Evolutionary conservation across 2,329 filamentous ascomycete genomes (phyloP).

Genomic region (Coniella vitis): DNA sequence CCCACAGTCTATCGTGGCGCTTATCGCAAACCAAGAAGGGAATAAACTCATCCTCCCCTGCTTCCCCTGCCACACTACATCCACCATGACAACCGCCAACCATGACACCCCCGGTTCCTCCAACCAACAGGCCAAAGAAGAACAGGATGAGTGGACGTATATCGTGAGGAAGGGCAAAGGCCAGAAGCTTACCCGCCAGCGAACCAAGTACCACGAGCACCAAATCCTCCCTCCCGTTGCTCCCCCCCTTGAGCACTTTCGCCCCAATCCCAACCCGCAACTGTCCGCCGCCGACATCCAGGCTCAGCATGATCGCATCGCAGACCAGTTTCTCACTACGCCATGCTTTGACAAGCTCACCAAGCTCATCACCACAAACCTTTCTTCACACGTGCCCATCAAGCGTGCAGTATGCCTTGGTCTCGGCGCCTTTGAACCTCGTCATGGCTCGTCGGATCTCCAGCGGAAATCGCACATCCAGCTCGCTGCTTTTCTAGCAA

Average conservation of each 20-base stretch:
- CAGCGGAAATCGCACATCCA: constrained; percentile 44
- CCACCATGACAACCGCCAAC: neutral
- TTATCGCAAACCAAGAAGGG: neutral
- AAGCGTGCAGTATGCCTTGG: constrained; percentile 47
- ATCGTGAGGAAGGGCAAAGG: constrained; percentile 12
- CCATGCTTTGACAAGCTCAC: constrained; percentile 27
- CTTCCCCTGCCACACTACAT: neutral
- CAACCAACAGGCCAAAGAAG: too few relatives aligned
- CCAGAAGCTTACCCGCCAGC: constrained; percentile 4
- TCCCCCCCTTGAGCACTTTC: constrained; percentile 9
- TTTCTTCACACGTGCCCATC: constrained; percentile 20
- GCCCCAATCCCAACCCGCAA: constrained; percentile 5
- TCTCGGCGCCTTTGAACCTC: constrained; percentile 47
- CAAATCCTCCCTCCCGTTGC: neutral
- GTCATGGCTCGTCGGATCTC: constrained; percentile 37
- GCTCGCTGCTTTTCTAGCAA: constrained; percentile 42
- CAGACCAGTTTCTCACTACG: constrained; percentile 20
- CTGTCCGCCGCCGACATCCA: constrained; percentile 13
- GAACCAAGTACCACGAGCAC: too few relatives aligned
- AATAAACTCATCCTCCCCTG: neutral
- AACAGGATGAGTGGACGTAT: constrained; percentile 6
- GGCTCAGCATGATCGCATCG: constrained; percentile 20
- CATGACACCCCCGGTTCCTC: too few relatives aligned
- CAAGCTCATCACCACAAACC: constrained; percentile 25
- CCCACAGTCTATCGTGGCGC: constrained; percentile 7